Evolutionary conservation across 2,329 filamentous ascomycete species (phyloP).

Genomic region (Monilinia laxa): DNA sequence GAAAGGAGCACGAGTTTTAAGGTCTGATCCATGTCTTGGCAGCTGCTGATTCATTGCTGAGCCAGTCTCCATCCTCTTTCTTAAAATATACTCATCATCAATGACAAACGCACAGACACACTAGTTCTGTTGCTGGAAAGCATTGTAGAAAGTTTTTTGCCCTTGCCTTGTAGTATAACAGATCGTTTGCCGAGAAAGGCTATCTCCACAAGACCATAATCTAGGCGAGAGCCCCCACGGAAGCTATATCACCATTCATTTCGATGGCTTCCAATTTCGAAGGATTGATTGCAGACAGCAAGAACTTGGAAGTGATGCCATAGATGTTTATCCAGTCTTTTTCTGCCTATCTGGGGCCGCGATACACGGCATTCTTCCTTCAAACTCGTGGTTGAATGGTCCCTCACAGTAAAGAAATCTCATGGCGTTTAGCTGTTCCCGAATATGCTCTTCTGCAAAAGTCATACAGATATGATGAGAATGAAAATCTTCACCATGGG

Average conservation of each 20-base stretch:
- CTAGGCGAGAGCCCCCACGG: too few species aligned
- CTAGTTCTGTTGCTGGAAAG: background rate
- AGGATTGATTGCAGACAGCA: too few species aligned
- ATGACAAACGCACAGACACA: background rate
- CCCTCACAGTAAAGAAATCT: background rate
- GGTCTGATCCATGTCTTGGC: conserved; percentile 1
- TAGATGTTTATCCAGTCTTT: background rate
- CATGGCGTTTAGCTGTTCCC: too few species aligned
- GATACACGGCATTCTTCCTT: background rate
- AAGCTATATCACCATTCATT: too few species aligned
- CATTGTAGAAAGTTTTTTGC: background rate
- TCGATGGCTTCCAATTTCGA: too few species aligned
- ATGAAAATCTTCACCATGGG: background rate
- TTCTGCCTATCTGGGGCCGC: background rate
- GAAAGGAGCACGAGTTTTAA: background rate
- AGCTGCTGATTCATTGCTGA: conserved; percentile 1
- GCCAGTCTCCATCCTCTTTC: background rate
- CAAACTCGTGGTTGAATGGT: background rate
- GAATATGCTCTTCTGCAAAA: background rate
- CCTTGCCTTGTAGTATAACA: background rate
- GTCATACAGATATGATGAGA: background rate
- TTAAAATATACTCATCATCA: background rate
- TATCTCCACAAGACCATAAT: background rate
- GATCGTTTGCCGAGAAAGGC: background rate
- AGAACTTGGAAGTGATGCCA: background rate